A percentile compares a stretch with the other conserved stretches of the same genome.
phyloP scores from a whole-genome alignment of 2,329 filamentous ascomycete genomes.

The Clarireedia hainanense region DNA sequence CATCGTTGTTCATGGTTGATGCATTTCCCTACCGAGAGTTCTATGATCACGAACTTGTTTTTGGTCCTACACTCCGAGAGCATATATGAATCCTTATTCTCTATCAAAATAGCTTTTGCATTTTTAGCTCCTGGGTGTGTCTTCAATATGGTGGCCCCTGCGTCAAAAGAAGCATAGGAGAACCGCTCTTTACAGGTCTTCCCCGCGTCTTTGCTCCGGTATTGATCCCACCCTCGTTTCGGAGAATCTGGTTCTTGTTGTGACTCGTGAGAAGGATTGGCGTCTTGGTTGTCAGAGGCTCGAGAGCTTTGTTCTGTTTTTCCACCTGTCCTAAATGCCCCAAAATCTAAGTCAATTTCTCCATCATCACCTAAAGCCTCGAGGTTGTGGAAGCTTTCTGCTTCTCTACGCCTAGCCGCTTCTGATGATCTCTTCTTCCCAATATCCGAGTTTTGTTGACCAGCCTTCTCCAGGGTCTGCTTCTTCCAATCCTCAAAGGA shows the following conservation, averaged over 20 bases:
- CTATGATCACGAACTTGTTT: constrained; percentile 91
- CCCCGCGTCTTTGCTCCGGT: constrained; percentile 83
- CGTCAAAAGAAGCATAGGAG: constrained; percentile 96
- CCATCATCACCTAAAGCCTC: constrained; percentile 80
- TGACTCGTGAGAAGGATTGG: constrained; percentile 15
- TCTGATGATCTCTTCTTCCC: constrained; percentile 43
- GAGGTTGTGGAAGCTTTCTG: constrained; percentile 55
- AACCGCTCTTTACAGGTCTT: constrained; percentile 97
- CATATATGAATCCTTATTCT: constrained; percentile 99
- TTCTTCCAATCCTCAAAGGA: constrained; percentile 99
- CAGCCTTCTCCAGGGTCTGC: constrained; percentile 78
- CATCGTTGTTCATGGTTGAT: constrained; percentile 33
- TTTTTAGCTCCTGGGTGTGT: constrained; percentile 82
- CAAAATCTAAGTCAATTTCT: constrained; percentile 73
- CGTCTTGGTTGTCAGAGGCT: constrained; percentile 15
- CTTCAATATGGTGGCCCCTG: constrained; percentile 87
- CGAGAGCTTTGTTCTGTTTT: constrained; percentile 13
- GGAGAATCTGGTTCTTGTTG: constrained; percentile 23
- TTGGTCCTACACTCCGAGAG: constrained; percentile 78
- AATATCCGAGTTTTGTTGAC: constrained; percentile 65
- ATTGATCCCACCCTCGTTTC: constrained; percentile 22
- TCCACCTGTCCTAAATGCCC: constrained; percentile 45
- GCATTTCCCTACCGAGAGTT: constrained; percentile 59
- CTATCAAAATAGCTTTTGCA: constrained; percentile 77
- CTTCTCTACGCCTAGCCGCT: constrained; percentile 42